Evolutionary conservation across 805 yeast genomes (phyloP).

Genomic region (Wickerhamomyces subpelliculosus): DNA sequence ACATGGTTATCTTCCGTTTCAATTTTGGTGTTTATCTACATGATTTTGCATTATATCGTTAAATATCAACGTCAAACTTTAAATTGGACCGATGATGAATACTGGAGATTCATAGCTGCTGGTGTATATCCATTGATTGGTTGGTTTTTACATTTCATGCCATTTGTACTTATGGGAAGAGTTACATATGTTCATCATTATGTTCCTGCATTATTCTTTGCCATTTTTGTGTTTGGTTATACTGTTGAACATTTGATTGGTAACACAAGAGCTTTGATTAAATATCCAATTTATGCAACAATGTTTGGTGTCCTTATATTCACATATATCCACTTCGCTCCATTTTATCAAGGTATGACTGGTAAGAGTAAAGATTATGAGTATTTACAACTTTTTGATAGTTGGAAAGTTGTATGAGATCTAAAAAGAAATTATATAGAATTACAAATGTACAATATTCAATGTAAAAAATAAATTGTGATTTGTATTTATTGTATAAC

Average conservation of each 20-base stretch:
- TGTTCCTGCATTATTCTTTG: slow-evolving; percentile 91
- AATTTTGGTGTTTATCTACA: slow-evolving; percentile 39
- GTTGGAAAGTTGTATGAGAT: slow-evolving; percentile 39
- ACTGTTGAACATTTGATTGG: slow-evolving; percentile 21
- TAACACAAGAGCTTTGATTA: slow-evolving; percentile 18
- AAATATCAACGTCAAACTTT: slow-evolving; percentile 69
- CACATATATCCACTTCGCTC: slow-evolving; percentile 53
- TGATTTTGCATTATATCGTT: slow-evolving; percentile 31
- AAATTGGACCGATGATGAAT: slow-evolving; percentile 33
- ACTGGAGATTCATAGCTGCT: slow-evolving; percentile 44
- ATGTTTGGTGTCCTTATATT: slow-evolving; percentile 49
- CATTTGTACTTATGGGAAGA: slow-evolving; percentile 90
- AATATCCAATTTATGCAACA: slow-evolving; percentile 30
- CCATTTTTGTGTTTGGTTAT: slow-evolving; percentile 57
- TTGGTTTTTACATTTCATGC: slow-evolving; percentile 84
- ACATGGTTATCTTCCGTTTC: slow-evolving; percentile 68
- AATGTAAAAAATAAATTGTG: too few relatives aligned
- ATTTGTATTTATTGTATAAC: neutral
- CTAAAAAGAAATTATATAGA: neutral
- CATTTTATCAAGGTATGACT: slow-evolving; percentile 76
- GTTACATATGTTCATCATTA: slow-evolving; percentile 96
- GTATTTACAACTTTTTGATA: slow-evolving; percentile 44
- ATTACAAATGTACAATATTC: neutral
- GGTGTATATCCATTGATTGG: slow-evolving; percentile 85
- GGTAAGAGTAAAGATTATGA: slow-evolving; percentile 42